These are phyloP conservation scores for Amphicarpaea edgeworthii DNA, from an alignment of 306 rosid species.

Conservation along the genomic window DNA sequence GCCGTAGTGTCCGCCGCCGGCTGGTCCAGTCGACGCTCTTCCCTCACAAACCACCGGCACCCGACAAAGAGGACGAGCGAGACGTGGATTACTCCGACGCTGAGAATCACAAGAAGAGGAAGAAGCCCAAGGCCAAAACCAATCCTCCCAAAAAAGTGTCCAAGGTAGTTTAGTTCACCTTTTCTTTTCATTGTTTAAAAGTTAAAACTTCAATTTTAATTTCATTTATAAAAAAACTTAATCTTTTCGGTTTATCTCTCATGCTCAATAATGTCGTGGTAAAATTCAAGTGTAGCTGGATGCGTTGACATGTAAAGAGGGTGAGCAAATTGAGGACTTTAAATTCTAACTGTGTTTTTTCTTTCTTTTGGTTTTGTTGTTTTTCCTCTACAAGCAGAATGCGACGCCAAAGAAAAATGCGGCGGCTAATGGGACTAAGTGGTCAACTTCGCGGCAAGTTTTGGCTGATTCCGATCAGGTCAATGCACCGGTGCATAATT, in stretches of 20 bases:
- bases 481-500: conserved; percentile 56
- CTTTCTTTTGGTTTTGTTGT: not conserved
- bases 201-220: not conserved
- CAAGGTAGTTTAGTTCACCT: conserved; percentile 49
- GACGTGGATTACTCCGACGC: conserved; percentile 60
- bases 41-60: conserved; percentile 60
- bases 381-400: conserved; percentile 39
- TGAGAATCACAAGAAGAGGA: conserved; percentile 59
- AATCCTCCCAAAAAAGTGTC: conserved; percentile 55
- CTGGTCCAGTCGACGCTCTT: conserved; percentile 79
- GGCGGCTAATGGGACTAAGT: conserved; percentile 33
- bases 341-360: not conserved
- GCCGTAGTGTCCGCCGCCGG: conserved; percentile 55
- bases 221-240: not conserved
- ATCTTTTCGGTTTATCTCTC: not conserved
- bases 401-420: conserved; percentile 65
- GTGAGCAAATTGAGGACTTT: not conserved
- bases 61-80: conserved; percentile 42
- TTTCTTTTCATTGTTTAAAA: not conserved
- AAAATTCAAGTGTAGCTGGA: not conserved
- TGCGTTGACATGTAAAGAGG: not conserved
- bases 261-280: not conserved
- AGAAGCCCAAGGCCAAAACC: conserved; percentile 52
- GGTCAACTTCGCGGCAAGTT: conserved; percentile 32
- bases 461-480: conserved; percentile 29